Percentiles rank a stretch among this genome's conserved stretches.
phyloP scores from a whole-genome alignment of 2,329 filamentous ascomycete species.

The Amylocarpus encephaloides region DNA sequence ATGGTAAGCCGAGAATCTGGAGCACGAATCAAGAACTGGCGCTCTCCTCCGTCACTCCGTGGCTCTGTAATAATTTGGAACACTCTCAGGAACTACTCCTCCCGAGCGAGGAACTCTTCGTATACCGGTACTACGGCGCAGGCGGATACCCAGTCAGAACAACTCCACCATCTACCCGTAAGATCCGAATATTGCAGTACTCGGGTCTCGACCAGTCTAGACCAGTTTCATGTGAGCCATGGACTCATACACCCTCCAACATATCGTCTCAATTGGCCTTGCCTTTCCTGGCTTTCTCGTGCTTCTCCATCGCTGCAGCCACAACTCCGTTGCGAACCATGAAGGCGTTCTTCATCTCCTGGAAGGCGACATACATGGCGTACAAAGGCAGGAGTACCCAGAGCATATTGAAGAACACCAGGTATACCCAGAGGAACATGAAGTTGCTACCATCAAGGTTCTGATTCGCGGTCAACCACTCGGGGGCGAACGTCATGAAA shows the following conservation, averaged over 20 bases:
- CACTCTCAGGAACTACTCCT: no score
- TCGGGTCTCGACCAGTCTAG: neutral
- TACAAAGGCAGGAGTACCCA: slow-evolving; percentile 61
- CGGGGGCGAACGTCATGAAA: slow-evolving; percentile 66
- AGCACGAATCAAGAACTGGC: no score
- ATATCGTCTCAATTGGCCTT: neutral
- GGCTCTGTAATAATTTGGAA: no score
- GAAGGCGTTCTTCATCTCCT: slow-evolving; percentile 51
- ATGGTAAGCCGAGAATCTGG: no score
- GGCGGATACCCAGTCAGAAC: neutral
- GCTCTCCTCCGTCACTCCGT: no score
- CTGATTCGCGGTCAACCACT: slow-evolving; percentile 57
- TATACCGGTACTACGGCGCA: no score
- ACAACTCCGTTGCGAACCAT: slow-evolving; percentile 32
- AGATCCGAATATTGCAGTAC: neutral
- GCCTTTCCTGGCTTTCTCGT: slow-evolving; percentile 29
- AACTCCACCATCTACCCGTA: neutral
- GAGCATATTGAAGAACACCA: slow-evolving; percentile 62
- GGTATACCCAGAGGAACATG: slow-evolving; percentile 56
- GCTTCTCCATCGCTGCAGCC: slow-evolving; percentile 21
- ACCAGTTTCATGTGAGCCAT: neutral
- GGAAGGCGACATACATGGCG: slow-evolving; percentile 47
- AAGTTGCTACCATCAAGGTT: slow-evolving; percentile 61
- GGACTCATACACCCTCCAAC: neutral
- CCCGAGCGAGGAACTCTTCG: no score